These are phyloP conservation scores for Pseudoturritis turrita DNA, from an alignment of 345 rosid species.

Conservation along the genomic window DNA sequence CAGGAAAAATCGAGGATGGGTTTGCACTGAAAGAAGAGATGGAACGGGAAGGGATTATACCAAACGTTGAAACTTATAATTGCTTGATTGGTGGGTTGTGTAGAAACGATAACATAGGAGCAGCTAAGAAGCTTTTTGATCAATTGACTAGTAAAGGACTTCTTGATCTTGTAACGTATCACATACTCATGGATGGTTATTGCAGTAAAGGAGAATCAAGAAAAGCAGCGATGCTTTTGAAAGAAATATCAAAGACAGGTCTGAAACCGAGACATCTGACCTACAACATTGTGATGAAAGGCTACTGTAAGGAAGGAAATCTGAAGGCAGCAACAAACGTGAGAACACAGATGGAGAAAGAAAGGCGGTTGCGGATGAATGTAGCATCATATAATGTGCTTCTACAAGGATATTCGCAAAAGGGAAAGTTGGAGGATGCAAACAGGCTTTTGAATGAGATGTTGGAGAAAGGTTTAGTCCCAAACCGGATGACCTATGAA, in stretches of 20 bases:
- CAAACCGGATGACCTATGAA: conserved; percentile 62
- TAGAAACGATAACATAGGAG: conserved; percentile 38
- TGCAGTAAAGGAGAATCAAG: conserved; percentile 56
- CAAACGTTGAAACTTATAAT: conserved; percentile 57
- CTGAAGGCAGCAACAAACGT: conserved; percentile 56
- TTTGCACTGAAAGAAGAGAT: conserved; percentile 44
- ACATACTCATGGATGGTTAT: conserved; percentile 55
- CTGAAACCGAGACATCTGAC: conserved; percentile 62
- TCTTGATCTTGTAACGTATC: conserved; percentile 60
- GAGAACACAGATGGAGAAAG: conserved; percentile 64
- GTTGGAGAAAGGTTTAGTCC: conserved; percentile 81
- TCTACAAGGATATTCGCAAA: conserved; percentile 54
- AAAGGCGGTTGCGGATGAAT: conserved; percentile 54
- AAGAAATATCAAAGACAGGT: conserved; percentile 45
- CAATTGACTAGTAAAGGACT: conserved; percentile 43
- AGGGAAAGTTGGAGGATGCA: conserved; percentile 69
- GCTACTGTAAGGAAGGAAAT: conserved; percentile 67
- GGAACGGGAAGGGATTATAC: conserved; percentile 44
- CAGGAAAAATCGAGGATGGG: conserved; percentile 50
- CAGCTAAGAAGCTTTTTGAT: conserved; percentile 39
- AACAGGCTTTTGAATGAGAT: conserved; percentile 78
- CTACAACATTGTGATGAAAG: conserved; percentile 70
- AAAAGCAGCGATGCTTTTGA: conserved; percentile 56
- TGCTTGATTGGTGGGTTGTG: conserved; percentile 70
- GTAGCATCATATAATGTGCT: conserved; percentile 64